Evolutionary conservation across 495 filamentous ascomycete genomes (phyloP).

Genomic region (Polyplosphaeria fusca): DNA sequence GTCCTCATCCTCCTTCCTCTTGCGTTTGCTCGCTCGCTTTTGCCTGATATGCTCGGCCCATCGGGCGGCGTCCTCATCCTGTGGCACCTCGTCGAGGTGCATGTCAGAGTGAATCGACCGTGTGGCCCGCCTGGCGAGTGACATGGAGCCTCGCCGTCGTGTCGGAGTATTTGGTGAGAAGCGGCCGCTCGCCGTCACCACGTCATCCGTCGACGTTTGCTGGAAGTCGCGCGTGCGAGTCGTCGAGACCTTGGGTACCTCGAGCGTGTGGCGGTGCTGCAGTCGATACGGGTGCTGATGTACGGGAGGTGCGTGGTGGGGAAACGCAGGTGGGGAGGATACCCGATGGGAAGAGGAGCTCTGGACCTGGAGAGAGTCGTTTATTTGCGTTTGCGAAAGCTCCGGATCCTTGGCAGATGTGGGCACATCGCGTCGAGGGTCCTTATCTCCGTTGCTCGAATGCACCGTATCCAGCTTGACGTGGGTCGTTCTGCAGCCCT

Average conservation of each 20-base stretch:
- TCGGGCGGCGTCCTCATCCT: slow-evolving; percentile 84
- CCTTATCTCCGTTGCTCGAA: slow-evolving; percentile 14
- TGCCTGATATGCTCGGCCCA: slow-evolving; percentile 92
- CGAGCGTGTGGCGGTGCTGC: slow-evolving; percentile 84
- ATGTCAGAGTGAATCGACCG: slow-evolving; percentile 80
- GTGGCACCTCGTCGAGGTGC: slow-evolving; percentile 74
- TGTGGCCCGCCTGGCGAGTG: slow-evolving; percentile 73
- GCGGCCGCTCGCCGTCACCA: slow-evolving; percentile 66
- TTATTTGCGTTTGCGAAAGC: background rate
- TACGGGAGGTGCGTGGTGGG: slow-evolving; percentile 44
- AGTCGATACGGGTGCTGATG: slow-evolving; percentile 49
- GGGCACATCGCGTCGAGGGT: slow-evolving; percentile 8
- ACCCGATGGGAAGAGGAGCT: slow-evolving; percentile 62
- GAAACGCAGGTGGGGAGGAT: slow-evolving; percentile 69
- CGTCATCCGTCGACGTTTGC: slow-evolving; percentile 60
- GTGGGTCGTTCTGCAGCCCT: slow-evolving; percentile 25
- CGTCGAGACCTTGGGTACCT: slow-evolving; percentile 69
- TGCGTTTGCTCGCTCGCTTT: slow-evolving; percentile 78
- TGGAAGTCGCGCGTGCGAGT: slow-evolving; percentile 53
- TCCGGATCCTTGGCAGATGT: slow-evolving; percentile 5
- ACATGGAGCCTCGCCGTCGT: slow-evolving; percentile 75
- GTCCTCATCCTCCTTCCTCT: slow-evolving; percentile 80
- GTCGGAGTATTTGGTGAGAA: slow-evolving; percentile 71
- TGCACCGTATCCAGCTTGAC: slow-evolving; percentile 21
- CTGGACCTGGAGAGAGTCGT: slow-evolving; percentile 37